Percentiles rank a stretch among this genome's conserved stretches.
phyloP scores from a whole-genome alignment of 78 protist genomes.

The Neovahlkampfia damariscottae region DNA sequence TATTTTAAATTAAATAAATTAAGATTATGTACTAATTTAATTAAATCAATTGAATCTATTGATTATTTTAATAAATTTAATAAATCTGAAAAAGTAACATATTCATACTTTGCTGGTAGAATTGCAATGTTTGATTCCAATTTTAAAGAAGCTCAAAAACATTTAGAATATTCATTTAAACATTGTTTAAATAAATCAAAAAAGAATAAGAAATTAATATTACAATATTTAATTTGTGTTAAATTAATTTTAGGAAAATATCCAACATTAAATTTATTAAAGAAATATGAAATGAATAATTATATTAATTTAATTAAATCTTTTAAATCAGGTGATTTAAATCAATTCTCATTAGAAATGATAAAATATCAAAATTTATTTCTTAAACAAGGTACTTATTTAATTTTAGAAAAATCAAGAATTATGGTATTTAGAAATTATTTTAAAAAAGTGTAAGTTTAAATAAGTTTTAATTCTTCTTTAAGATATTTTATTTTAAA shows the following conservation, averaged over 20 bases:
- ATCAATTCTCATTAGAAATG: background rate
- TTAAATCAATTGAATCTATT: background rate
- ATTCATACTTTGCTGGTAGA: background rate
- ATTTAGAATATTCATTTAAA: background rate
- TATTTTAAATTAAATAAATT: background rate
- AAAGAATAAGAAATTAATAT: background rate
- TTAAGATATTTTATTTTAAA: too few relatives aligned
- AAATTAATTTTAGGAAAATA: background rate
- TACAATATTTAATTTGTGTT: background rate
- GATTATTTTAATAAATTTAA: background rate
- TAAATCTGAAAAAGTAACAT: background rate
- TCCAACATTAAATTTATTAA: background rate
- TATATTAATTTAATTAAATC: background rate
- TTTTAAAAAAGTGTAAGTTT: background rate
- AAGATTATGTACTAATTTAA: background rate
- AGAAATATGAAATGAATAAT: background rate
- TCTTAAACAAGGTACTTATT: background rate
- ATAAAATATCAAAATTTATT: background rate
- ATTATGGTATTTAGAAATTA: background rate
- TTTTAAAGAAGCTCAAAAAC: background rate
- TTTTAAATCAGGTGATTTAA: background rate
- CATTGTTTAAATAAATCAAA: background rate
- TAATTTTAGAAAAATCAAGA: background rate
- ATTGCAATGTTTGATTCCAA: background rate
- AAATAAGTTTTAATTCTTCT: too few relatives aligned